Base-by-base conservation (phyloP, 495 filamentous ascomycete species). In the Echria macrotheca region DNA sequence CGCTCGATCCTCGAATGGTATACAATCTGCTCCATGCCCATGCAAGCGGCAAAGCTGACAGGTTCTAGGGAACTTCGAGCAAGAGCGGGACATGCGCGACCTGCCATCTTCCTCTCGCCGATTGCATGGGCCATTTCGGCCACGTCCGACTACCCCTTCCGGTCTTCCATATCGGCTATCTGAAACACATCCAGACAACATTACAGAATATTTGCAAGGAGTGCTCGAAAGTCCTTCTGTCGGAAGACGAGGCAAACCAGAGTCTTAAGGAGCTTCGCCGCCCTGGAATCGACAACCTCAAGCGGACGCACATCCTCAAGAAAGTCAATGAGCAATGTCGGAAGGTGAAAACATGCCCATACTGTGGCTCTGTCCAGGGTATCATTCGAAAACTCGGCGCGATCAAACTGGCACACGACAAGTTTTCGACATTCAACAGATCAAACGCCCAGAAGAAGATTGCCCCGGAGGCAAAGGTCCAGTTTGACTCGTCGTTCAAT, bases 121-220 rank as follows among this genome's bases (percentile, higher is more conserved):
- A 81, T 37, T 98, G 93, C 65, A 91, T 90, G 53, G 93, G 93
- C 19, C 93, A 98, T 67, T 98, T 96, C 53, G 93, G 93, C 32
- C 85, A 95, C 68, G 82, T 97, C 50, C 79, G 84, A 61, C 77
- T 98, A 17, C 87, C 90, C 6, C 75, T 98, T 9, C 93, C 93
- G 4, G 85, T 85, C 22, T 96, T 96, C 57, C 93, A 97, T 60
- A 86, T 97, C 53, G 93, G 93, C 47, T 98, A 96, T 59, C 83
- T 97, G 58, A 91, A 87, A 59, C 85, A 90, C 53, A 87, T 91
- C 33, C 88, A 94, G 49, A 79, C 80, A 14, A 89, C 95, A 36
- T 73, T 97, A 26, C 88, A 96, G 60, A 84, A 89, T 53, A 91
- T 98, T 54, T 98, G 93, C 81, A 98, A 98, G 68, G 76, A 80